Conservation (phyloP, 2,329 filamentous ascomycete genomes). For the Stemphylium lycopersici region DNA sequence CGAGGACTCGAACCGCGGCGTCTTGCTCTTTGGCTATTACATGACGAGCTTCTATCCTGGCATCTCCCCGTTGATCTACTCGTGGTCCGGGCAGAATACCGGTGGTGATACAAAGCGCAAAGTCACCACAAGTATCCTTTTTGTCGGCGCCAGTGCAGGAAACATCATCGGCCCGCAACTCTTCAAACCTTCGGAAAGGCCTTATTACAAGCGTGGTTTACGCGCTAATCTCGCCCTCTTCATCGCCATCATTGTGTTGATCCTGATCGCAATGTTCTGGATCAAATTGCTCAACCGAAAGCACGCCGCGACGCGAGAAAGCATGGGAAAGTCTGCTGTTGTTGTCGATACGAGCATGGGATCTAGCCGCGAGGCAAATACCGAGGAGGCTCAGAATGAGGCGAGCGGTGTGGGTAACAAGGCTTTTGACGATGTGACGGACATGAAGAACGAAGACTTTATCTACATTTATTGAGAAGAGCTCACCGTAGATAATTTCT, state of each 20-base stretch:
- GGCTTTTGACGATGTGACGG: conserved; percentile 65
- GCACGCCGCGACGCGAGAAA: conserved; percentile 61
- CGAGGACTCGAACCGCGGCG: conserved; percentile 54
- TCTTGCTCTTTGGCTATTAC: conserved; percentile 64
- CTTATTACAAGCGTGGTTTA: conserved; percentile 64
- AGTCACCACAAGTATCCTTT: conserved; percentile 67
- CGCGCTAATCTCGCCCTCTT: conserved; percentile 67
- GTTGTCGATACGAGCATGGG: conserved; percentile 67
- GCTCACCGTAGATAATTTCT: too few species aligned
- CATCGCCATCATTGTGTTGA: conserved; percentile 62
- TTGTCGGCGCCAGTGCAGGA: conserved; percentile 69
- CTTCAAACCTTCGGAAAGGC: conserved; percentile 66
- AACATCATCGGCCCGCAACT: conserved; percentile 71
- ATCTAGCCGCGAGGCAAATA: conserved; percentile 52
- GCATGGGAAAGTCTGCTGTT: conserved; percentile 64
- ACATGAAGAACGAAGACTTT: conserved; percentile 68
- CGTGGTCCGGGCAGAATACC: conserved; percentile 67
- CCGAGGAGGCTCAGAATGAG: conserved; percentile 35
- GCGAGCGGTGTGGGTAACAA: conserved; percentile 51
- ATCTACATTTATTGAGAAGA: conserved; percentile 58
- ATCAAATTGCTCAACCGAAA: conserved; percentile 61
- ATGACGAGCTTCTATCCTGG: conserved; percentile 66
- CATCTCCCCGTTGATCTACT: conserved; percentile 66
- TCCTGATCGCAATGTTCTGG: conserved; percentile 54
- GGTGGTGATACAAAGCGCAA: conserved; percentile 75